phyloP scores from a whole-genome alignment of 2,329 filamentous ascomycete species.

The Colletotrichum simmondsii region DNA sequence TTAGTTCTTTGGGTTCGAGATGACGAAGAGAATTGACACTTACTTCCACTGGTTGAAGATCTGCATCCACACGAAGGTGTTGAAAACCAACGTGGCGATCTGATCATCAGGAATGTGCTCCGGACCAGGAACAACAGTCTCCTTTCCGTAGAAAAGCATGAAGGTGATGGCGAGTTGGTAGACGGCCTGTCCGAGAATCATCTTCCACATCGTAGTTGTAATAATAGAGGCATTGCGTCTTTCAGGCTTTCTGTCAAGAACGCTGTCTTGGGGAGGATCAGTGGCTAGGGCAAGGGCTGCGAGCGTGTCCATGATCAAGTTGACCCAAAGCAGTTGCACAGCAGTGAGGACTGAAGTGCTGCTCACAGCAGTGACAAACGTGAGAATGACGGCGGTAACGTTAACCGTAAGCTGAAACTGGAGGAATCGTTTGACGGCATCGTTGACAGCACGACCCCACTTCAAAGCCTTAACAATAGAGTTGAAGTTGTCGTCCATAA shows the following conservation, averaged over 20 bases:
- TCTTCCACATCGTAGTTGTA: slow-evolving; percentile 97
- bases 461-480: slow-evolving; percentile 88
- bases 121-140: slow-evolving; percentile 42
- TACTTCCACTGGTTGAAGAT: slow-evolving; percentile 98
- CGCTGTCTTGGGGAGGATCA: slow-evolving; percentile 85
- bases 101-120: slow-evolving; percentile 48
- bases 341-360: slow-evolving; percentile 80
- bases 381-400: slow-evolving; percentile 87
- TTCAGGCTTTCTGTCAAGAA: slow-evolving; percentile 80
- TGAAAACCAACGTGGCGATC: slow-evolving; percentile 89
- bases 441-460: slow-evolving; percentile 83
- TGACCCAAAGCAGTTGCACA: slow-evolving; percentile 95
- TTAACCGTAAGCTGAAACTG: slow-evolving; percentile 89
- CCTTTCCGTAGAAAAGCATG: slow-evolving; percentile 81
- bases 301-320: slow-evolving; percentile 97
- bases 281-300: slow-evolving; percentile 90
- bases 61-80: slow-evolving; percentile 99
- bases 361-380: slow-evolving; percentile 88
- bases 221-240: slow-evolving; percentile 72
- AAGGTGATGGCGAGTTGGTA: slow-evolving; percentile 88
- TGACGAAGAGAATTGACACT: slow-evolving; percentile 48
- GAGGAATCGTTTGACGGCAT: slow-evolving; percentile 81
- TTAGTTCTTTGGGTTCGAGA: slow-evolving; percentile 36
- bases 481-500: slow-evolving; percentile 89
- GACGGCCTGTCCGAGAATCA: slow-evolving; percentile 93